These are phyloP conservation scores for Ganoderma lucidum DNA, from an alignment of 1,284 basidiomycete genomes.

Conservation along the genomic window DNA sequence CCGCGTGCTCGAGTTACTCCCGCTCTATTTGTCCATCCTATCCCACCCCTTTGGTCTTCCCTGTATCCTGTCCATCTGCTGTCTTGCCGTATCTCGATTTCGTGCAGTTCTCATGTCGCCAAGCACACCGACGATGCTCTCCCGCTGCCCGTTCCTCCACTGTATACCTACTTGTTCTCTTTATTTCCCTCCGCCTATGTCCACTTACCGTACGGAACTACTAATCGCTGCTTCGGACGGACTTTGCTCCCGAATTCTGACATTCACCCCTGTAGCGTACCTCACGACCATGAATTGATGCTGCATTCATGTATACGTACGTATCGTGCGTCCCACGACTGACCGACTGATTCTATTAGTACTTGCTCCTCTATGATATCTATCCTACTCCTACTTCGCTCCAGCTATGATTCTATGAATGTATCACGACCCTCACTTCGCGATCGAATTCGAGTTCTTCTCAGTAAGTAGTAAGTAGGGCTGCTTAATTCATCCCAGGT, in stretches of 20 bases:
- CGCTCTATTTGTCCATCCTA: constrained; percentile 6
- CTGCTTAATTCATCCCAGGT: no score
- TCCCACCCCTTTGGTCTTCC: constrained; percentile 1
- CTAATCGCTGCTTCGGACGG: constrained; percentile 8
- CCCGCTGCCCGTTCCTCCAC: background rate
- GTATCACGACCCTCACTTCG: background rate
- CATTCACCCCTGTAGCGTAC: constrained; percentile 6
- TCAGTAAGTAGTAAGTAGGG: no score
- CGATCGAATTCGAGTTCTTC: background rate
- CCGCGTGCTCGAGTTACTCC: background rate
- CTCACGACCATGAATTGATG: constrained; percentile 1
- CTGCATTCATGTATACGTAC: background rate
- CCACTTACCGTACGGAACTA: background rate
- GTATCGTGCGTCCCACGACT: background rate
- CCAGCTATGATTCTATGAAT: background rate
- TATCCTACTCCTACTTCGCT: background rate
- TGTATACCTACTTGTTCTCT: constrained; percentile 17
- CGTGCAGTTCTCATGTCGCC: background rate
- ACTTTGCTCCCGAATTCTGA: background rate
- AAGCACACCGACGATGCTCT: constrained; percentile 17
- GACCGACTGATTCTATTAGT: constrained; percentile 4
- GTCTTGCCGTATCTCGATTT: constrained; percentile 1
- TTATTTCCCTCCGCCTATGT: background rate
- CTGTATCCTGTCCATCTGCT: background rate
- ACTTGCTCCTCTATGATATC: background rate